Conservation (phyloP, 352 stramenopile species). For the Phytophthora idaei region DNA sequence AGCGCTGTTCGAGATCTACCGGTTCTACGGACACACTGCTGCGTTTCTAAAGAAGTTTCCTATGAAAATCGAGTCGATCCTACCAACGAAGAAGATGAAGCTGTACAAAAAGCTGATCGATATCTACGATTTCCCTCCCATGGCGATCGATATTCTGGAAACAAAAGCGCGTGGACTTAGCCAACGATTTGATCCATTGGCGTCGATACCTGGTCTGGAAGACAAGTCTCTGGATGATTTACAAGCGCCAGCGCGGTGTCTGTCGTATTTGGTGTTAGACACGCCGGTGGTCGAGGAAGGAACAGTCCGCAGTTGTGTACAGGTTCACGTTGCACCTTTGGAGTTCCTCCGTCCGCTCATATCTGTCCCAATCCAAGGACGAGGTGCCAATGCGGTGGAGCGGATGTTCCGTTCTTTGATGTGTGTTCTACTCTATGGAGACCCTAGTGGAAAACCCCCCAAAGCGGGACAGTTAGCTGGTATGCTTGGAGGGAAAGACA, state of each 20-base stretch:
- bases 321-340: slow-evolving; percentile 32
- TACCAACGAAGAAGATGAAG: slow-evolving; percentile 55
- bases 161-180: slow-evolving; percentile 47
- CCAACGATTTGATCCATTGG: slow-evolving; percentile 63
- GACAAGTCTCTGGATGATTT: slow-evolving; percentile 48
- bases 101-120: slow-evolving; percentile 69
- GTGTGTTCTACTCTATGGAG: slow-evolving; percentile 51
- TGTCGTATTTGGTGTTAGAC: slow-evolving; percentile 64
- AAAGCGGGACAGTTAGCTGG: slow-evolving; percentile 37
- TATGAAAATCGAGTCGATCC: slow-evolving; percentile 33
- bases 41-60: slow-evolving; percentile 61
- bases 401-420: slow-evolving; percentile 52
- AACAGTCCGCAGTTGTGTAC: slow-evolving; percentile 21
- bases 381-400: slow-evolving; percentile 42
- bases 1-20: slow-evolving; percentile 74
- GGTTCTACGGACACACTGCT: slow-evolving; percentile 68
- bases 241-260: slow-evolving; percentile 40
- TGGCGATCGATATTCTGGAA: slow-evolving; percentile 74
- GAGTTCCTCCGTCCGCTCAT: slow-evolving; percentile 44
- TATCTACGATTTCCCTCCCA: slow-evolving; percentile 53
- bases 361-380: slow-evolving; percentile 31
- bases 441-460: slow-evolving; percentile 30
- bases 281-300: slow-evolving; percentile 49
- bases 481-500: slow-evolving; percentile 44
- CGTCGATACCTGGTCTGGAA: slow-evolving; percentile 26